Base-by-base conservation (phyloP, 2,329 filamentous ascomycete species). In the Penicillium sp. region DNA sequence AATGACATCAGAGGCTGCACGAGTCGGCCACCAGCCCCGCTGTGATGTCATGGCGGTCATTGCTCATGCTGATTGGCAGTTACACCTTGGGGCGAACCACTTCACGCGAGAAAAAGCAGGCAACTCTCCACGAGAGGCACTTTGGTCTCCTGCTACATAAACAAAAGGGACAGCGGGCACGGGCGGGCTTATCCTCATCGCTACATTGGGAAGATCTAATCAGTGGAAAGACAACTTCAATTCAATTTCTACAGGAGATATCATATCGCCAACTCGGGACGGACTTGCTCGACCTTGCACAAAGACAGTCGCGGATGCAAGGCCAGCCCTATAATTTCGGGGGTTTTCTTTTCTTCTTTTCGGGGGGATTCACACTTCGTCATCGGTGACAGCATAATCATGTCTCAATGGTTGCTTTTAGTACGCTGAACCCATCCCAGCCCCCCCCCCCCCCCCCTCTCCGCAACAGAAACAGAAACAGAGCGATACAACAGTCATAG, bases 1-100 rank as follows among this genome's bases (percentile, higher is more conserved):
- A 50, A 66, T 69, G 67, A 69, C 65, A 68, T 70, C 66, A 70
- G 64, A 60, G 68, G 68, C 67, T 68, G 60, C 26, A 10, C 19
- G 9, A 12, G 24, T 19, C 53, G 42, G 30, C 42, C 19, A 24
- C 17, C 19, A 12, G 26, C 26, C 45, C 49, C 38, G 26, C 60
- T 13, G 45, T 70, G 68, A 70, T 64, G 59, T 68, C 64, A 70
- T 70, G 60, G 63, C 65, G 22, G 17, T 1, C 0, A 33, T 13
- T 0, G 0, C 10, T 2, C 1, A 1, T 1, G 49, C 35, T 67
- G 56, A 70, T 70, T 70, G 67, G 68, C 33, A 24, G 50, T 30
- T 9, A 7, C 2, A 2, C 13, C 8, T 17, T 22, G 37, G 44
- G 40, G 35, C 56, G 44, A 60, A 67, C 62, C 62, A 70, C 64